Evolutionary conservation across 2,329 filamentous ascomycete species (phyloP).

Genomic region (Ophiostoma populinum): DNA sequence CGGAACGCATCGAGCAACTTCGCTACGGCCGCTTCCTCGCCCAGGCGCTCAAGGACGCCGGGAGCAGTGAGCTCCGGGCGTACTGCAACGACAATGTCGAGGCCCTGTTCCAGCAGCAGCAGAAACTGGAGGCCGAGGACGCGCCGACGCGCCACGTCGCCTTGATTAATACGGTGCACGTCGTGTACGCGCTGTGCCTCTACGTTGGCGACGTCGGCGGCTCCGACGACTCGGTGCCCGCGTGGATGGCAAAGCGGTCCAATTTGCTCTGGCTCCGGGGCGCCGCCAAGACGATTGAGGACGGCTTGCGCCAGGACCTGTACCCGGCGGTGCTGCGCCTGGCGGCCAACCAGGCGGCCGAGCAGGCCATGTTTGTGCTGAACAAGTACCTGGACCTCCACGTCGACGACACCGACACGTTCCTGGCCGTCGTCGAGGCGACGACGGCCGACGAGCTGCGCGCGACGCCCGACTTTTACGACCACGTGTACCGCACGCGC

Average conservation of each 20-base stretch:
- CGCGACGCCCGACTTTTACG: conserved; percentile 53
- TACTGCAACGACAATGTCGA: conserved; percentile 59
- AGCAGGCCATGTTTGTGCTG: conserved; percentile 74
- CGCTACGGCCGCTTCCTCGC: conserved; percentile 83
- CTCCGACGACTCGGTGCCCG: conserved; percentile 20
- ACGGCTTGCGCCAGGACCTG: conserved; percentile 50
- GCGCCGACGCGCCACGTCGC: conserved; percentile 52
- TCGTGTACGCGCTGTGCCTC: conserved; percentile 57
- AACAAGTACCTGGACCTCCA: conserved; percentile 62
- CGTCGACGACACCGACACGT: conserved; percentile 60
- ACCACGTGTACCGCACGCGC: conserved; percentile 72
- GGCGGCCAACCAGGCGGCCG: conserved; percentile 72
- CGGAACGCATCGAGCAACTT: conserved; percentile 64
- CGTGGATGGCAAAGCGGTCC: conserved; percentile 62
- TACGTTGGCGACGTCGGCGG: conserved; percentile 12
- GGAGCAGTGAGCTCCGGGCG: conserved; percentile 58
- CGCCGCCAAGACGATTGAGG: conserved; percentile 64
- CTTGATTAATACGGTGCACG: conserved; percentile 73
- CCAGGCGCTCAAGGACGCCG: conserved; percentile 62
- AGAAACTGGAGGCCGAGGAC: conserved; percentile 44
- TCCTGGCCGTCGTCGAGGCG: conserved; percentile 71
- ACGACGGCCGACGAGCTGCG: conserved; percentile 74
- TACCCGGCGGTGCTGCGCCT: conserved; percentile 60
- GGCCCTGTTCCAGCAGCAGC: conserved; percentile 49
- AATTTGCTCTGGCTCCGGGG: conserved; percentile 41